Conservation (phyloP, 2,329 filamentous ascomycete genomes). For the Exutisphaerella laricina region DNA sequence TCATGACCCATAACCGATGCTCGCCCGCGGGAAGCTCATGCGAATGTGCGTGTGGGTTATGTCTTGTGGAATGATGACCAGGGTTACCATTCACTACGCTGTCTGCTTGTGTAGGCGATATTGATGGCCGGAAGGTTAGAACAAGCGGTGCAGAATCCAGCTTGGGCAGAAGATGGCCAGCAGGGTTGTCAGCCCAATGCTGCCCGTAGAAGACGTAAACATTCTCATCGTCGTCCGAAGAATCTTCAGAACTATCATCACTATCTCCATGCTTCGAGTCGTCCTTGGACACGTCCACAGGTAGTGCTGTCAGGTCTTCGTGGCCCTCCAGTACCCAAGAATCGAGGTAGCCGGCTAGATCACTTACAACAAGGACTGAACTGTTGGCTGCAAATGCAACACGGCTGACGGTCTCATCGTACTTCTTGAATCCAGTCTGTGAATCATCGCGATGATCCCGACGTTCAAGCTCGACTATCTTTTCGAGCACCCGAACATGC, state of each 20-base stretch:
- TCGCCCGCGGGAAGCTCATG: constrained; percentile 52
- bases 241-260: constrained; percentile 22
- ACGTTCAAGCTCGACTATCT: constrained; percentile 37
- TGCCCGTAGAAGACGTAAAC: constrained; percentile 52
- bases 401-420: constrained; percentile 70
- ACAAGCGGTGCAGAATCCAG: constrained; percentile 43
- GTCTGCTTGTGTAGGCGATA: constrained; percentile 2
- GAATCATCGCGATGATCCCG: constrained; percentile 18
- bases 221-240: constrained; percentile 42
- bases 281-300: constrained; percentile 33
- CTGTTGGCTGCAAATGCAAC: constrained; percentile 75
- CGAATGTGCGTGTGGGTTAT: constrained; percentile 50
- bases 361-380: constrained; percentile 69
- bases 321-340: constrained; percentile 69
- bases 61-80: constrained; percentile 45
- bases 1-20: constrained; percentile 55
- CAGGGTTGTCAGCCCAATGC: constrained; percentile 71
- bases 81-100: constrained; percentile 41
- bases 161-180: constrained; percentile 42
- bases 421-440: constrained; percentile 54
- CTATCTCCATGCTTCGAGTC: constrained; percentile 27
- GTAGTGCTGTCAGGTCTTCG: constrained; percentile 44
- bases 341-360: constrained; percentile 80
- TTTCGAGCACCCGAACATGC: constrained; percentile 35
- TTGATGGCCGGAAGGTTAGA: constrained; percentile 42